phyloP scores from a whole-genome alignment of 768 basidiomycete species.

The Tylopilus sp. region DNA sequence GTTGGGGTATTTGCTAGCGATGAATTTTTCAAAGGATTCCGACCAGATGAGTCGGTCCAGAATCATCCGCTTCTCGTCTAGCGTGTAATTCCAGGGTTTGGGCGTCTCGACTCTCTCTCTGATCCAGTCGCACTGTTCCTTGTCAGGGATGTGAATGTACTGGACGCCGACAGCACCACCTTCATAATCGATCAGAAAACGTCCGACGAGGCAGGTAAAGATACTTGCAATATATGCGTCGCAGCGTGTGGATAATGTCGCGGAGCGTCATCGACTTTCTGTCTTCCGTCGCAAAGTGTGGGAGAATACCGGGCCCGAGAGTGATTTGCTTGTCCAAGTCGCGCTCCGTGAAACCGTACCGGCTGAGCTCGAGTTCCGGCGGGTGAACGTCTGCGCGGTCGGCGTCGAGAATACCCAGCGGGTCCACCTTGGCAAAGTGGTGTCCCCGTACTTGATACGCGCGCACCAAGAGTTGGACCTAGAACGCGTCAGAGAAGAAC shows the following conservation, averaged over 20 bases:
- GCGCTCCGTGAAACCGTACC: constrained; percentile 92
- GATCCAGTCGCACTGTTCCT: constrained; percentile 99
- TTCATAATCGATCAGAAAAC: constrained; percentile 28
- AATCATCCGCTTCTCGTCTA: constrained; percentile 99
- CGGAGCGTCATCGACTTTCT: constrained; percentile 83
- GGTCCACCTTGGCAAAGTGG: constrained; percentile 93
- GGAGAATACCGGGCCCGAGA: constrained; percentile 93
- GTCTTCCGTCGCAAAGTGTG: constrained; percentile 88
- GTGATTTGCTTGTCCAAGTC: constrained; percentile 94
- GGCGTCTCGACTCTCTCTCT: constrained; percentile 94
- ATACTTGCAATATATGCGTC: constrained; percentile 88
- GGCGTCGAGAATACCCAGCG: constrained; percentile 87
- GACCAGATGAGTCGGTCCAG: constrained; percentile 99
- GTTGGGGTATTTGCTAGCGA: constrained; percentile 97
- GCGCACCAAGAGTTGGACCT: constrained; percentile 97
- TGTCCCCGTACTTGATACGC: constrained; percentile 99
- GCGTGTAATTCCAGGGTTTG: constrained; percentile 94
- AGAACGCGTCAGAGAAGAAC: constrained; percentile 4
- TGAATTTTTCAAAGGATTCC: constrained; percentile 99
- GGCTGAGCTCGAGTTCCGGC: constrained; percentile 89
- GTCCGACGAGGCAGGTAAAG: background rate
- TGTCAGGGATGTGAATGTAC: constrained; percentile 95
- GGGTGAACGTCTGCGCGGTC: constrained; percentile 79
- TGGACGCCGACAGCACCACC: constrained; percentile 88
- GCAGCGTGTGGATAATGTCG: constrained; percentile 88